A percentile compares a stretch with the other conserved stretches of the same genome.
Conservation (phyloP, 2,329 filamentous ascomycete genomes). For the Alternaria novae-zelandiae region DNA sequence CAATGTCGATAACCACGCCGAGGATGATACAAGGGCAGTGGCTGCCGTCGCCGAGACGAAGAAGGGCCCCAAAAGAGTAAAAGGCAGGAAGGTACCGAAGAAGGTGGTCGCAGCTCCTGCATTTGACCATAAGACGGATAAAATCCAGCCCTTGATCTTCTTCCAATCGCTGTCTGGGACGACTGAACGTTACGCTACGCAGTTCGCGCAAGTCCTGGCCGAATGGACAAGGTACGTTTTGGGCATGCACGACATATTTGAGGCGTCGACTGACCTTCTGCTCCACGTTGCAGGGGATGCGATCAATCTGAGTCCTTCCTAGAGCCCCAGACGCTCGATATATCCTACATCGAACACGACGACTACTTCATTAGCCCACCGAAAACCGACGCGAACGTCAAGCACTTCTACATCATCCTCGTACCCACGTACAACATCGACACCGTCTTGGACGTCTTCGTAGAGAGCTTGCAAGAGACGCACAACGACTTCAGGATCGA, state of each 20-base stretch:
- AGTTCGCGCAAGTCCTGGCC: slow-evolving; percentile 65
- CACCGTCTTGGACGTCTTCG: slow-evolving; percentile 84
- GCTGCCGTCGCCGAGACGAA: slow-evolving; percentile 31
- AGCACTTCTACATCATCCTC: slow-evolving; percentile 82
- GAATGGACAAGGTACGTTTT: slow-evolving; percentile 38
- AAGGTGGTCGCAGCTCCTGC: slow-evolving; percentile 20
- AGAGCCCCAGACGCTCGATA: slow-evolving; percentile 72
- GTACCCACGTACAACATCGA: slow-evolving; percentile 96
- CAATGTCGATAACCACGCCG: slow-evolving; percentile 39
- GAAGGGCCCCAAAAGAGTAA: slow-evolving; percentile 48
- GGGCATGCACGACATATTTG: not conserved
- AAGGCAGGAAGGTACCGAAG: slow-evolving; percentile 41
- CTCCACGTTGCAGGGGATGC: slow-evolving; percentile 17
- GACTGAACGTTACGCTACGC: slow-evolving; percentile 75
- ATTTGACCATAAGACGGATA: slow-evolving; percentile 45
- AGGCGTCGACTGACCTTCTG: not conserved
- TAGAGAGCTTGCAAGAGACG: slow-evolving; percentile 87
- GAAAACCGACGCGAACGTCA: slow-evolving; percentile 61
- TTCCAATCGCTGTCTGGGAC: slow-evolving; percentile 87
- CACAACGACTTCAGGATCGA: slow-evolving; percentile 98
- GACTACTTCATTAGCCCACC: slow-evolving; percentile 87
- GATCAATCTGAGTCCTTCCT: slow-evolving; percentile 51
- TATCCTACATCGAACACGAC: slow-evolving; percentile 89
- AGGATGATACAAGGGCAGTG: slow-evolving; percentile 30
- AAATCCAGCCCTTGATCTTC: slow-evolving; percentile 79